phyloP scores from a whole-genome alignment of 2,329 filamentous ascomycete genomes.

The Hymenoscyphus linearis region DNA sequence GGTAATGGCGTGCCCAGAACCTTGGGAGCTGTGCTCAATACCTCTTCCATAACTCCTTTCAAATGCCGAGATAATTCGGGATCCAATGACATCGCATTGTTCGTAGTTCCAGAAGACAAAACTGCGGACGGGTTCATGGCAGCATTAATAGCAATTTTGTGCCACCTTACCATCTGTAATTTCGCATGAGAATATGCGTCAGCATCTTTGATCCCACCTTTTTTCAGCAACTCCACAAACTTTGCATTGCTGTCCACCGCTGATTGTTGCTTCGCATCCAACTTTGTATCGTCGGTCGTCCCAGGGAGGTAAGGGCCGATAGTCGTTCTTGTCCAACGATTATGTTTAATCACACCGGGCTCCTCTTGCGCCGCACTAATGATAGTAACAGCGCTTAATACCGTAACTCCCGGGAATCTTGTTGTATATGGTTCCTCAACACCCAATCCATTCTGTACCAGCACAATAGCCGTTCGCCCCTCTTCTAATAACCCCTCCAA shows the following conservation, averaged over 20 bases:
- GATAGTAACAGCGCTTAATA: slow-evolving; percentile 65
- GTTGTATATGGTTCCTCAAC: slow-evolving; percentile 50
- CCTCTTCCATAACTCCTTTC: slow-evolving; percentile 63
- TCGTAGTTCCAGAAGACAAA: slow-evolving; percentile 57
- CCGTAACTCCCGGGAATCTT: slow-evolving; percentile 54
- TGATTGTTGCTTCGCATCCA: slow-evolving; percentile 3
- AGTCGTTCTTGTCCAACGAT: slow-evolving; percentile 68
- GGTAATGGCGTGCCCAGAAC: slow-evolving; percentile 59
- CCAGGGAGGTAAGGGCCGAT: slow-evolving; percentile 59
- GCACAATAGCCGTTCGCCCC: slow-evolving; percentile 24
- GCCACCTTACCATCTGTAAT: slow-evolving; percentile 67
- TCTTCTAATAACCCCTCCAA: slow-evolving; percentile 24
- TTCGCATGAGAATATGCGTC: slow-evolving; percentile 59
- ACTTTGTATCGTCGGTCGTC: slow-evolving; percentile 29
- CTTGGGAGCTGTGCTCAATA: slow-evolving; percentile 57
- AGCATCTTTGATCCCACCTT: slow-evolving; percentile 59
- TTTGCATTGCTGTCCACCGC: slow-evolving; percentile 33
- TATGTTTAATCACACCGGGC: slow-evolving; percentile 61
- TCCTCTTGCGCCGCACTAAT: slow-evolving; percentile 61
- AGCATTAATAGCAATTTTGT: slow-evolving; percentile 72
- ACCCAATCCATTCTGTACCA: slow-evolving; percentile 31
- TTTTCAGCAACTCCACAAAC: slow-evolving; percentile 41
- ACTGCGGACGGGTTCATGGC: slow-evolving; percentile 70
- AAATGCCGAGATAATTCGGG: slow-evolving; percentile 58
- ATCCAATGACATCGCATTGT: slow-evolving; percentile 61